Conservation (phyloP, 2,329 filamentous ascomycete species). For the Eurotiales sp. region DNA sequence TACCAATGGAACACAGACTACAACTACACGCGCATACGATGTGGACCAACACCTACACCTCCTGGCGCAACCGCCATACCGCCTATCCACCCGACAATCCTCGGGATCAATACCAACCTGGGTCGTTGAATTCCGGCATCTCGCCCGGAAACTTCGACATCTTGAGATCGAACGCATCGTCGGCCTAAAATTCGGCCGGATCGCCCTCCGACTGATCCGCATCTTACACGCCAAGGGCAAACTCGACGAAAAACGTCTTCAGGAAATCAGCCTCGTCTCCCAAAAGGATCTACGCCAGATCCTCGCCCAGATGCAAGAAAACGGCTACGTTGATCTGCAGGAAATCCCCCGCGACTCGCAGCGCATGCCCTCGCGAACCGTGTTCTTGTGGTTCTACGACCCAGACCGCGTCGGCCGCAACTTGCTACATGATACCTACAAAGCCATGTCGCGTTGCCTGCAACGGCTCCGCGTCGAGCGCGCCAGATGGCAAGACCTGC, state of each 20-base stretch:
- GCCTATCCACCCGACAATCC: slow-evolving; percentile 33
- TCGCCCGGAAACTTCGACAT: slow-evolving; percentile 68
- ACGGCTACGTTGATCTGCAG: slow-evolving; percentile 84
- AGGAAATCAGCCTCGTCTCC: slow-evolving; percentile 74
- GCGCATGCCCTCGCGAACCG: slow-evolving; percentile 73
- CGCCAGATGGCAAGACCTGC: slow-evolving; percentile 64
- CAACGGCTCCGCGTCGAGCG: slow-evolving; percentile 77
- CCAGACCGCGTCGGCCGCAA: slow-evolving; percentile 65
- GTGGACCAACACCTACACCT: slow-evolving; percentile 44
- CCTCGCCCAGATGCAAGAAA: slow-evolving; percentile 79
- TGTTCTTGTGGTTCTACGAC: slow-evolving; percentile 93
- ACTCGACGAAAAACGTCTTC: slow-evolving; percentile 88
- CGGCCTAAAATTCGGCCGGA: slow-evolving; percentile 68
- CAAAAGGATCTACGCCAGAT: slow-evolving; percentile 81
- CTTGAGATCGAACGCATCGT: slow-evolving; percentile 79
- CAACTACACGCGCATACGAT: slow-evolving; percentile 21
- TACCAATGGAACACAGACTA: slow-evolving; percentile 21
- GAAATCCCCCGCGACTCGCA: slow-evolving; percentile 88
- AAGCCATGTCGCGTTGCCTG: slow-evolving; percentile 79
- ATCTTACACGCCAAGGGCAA: slow-evolving; percentile 85
- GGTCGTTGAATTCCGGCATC: slow-evolving; percentile 74
- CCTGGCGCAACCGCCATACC: slow-evolving; percentile 44
- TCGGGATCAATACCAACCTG: slow-evolving; percentile 64
- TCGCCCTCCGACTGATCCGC: slow-evolving; percentile 76
- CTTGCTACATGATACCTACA: slow-evolving; percentile 78